Evolutionary conservation across 73 alveolate species (phyloP), one percentile per base, ranked within the genome.

Genomic region (Symbiodinium natans): DNA sequence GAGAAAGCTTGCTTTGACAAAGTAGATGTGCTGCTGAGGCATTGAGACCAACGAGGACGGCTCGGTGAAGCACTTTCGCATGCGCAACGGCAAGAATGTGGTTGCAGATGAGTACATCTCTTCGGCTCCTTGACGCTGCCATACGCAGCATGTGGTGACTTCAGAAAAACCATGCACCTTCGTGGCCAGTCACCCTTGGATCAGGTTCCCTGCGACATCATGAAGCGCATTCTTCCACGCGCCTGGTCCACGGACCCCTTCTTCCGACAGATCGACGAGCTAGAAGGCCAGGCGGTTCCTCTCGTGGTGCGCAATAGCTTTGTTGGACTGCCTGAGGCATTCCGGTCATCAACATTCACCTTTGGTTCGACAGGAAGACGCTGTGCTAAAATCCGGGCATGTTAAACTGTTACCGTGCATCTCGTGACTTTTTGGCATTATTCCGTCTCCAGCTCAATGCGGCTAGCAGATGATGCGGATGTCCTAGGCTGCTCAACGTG

Each of bases 341-440:
- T 34, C 99, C 99, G 5, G 99, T 93, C 46, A 93, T 93, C 88
- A 93, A 93, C 93, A 54, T 93, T 82, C 99, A 93, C 80, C 54
- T 93, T 23, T 93, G 99, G 99, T 82, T 93, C 31, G 99, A 82
- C 83, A 43, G 99, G n/a, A 90, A 90, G 96, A 23, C 25, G 43
- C 95, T 39, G 29, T 82, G 71, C 68, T 40, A 23, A 17, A 21
- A 23, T 33, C 46, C 86, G n/a, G 33, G 23, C 34, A 0, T n/a
- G n/a, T n/a, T n/a, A n/a, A n/a, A n/a, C n/a, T n/a, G n/a, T n/a
- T n/a, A n/a, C n/a, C n/a, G n/a, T n/a, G n/a, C n/a, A n/a, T n/a
- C n/a, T n/a, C n/a, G n/a, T n/a, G n/a, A n/a, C n/a, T n/a, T n/a
- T n/a, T n/a, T n/a, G n/a, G n/a, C n/a, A n/a, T n/a, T n/a, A n/a